phyloP scores from a whole-genome alignment of 2,329 filamentous ascomycete genomes.

The Arthrobotrys sinensis region DNA sequence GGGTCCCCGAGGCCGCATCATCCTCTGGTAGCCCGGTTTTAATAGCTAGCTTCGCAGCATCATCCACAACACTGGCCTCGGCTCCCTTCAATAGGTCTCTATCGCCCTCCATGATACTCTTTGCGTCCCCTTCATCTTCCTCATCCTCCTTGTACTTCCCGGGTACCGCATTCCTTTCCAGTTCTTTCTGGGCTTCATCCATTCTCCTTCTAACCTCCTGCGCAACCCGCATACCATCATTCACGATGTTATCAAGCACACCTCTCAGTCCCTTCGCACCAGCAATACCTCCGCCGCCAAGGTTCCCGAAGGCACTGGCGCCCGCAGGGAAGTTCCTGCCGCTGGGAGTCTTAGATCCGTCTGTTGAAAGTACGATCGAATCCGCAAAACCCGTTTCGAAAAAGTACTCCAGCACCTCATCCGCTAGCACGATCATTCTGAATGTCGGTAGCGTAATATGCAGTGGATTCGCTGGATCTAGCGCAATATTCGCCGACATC shows the following conservation, averaged over 20 bases:
- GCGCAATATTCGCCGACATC: slow-evolving; percentile 86
- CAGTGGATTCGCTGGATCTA: slow-evolving; percentile 92
- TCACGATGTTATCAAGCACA: slow-evolving; percentile 97
- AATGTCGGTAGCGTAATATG: slow-evolving; percentile 98
- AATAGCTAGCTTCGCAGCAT: slow-evolving; percentile 59
- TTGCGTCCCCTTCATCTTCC: slow-evolving; percentile 79
- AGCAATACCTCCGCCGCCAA: slow-evolving; percentile 71
- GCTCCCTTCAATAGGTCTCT: slow-evolving; percentile 81
- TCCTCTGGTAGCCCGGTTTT: slow-evolving; percentile 65
- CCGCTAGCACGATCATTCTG: slow-evolving; percentile 97
- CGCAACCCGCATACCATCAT: slow-evolving; percentile 92
- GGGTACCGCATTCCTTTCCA: slow-evolving; percentile 84
- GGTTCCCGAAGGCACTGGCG: slow-evolving; percentile 67
- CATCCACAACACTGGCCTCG: slow-evolving; percentile 77
- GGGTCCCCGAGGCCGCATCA: slow-evolving; percentile 54
- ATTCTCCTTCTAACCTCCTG: slow-evolving; percentile 91
- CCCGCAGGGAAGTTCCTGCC: slow-evolving; percentile 67
- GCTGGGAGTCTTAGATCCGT: slow-evolving; percentile 64
- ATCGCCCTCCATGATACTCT: slow-evolving; percentile 71
- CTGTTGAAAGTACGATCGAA: slow-evolving; percentile 84
- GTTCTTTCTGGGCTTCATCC: slow-evolving; percentile 93
- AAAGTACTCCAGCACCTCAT: slow-evolving; percentile 95
- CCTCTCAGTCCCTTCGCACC: slow-evolving; percentile 84
- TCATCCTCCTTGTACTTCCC: slow-evolving; percentile 75
- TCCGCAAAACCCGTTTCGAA: slow-evolving; percentile 96